Evolutionary conservation across 768 basidiomycete genomes (phyloP).

Genomic region (Leucosporidium creatinivorum): DNA sequence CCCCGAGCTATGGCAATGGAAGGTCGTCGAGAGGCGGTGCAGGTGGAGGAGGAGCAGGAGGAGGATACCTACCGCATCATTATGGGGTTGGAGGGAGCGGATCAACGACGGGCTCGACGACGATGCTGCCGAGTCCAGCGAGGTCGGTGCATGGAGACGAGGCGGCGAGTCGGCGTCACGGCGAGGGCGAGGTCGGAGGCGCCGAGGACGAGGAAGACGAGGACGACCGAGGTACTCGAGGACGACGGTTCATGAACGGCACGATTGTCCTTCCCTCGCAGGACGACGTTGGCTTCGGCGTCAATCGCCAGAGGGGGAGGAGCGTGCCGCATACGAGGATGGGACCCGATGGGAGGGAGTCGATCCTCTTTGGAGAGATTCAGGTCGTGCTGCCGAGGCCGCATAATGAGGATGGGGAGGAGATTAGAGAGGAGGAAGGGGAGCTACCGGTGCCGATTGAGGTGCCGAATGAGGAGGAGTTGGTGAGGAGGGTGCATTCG

Average conservation of each 20-base stretch:
- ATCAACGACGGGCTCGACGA: not conserved
- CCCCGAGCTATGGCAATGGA: slow-evolving; percentile 7
- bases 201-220: not conserved
- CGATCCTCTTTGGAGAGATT: slow-evolving; percentile 30
- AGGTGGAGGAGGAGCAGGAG: not conserved
- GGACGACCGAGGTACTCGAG: not conserved
- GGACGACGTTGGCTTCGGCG: not conserved
- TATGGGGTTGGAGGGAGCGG: not conserved
- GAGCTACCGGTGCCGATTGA: too few relatives aligned
- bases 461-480: not conserved
- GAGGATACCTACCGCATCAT: not conserved
- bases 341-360: slow-evolving; percentile 25
- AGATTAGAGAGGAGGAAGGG: too few relatives aligned
- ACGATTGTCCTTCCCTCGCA: not conserved
- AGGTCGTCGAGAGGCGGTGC: not conserved
- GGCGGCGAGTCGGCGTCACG: not conserved
- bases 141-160: not conserved
- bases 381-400: slow-evolving; percentile 26
- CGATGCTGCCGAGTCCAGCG: not conserved
- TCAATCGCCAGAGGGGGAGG: slow-evolving; percentile 9
- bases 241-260: not conserved
- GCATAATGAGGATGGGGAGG: too few relatives aligned
- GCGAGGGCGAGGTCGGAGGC: not conserved
- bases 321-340: slow-evolving; percentile 28
- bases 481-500: not conserved